These are phyloP conservation scores for Pichia paraexigua DNA, from an alignment of 805 yeast genomes.

Conservation along the genomic window DNA sequence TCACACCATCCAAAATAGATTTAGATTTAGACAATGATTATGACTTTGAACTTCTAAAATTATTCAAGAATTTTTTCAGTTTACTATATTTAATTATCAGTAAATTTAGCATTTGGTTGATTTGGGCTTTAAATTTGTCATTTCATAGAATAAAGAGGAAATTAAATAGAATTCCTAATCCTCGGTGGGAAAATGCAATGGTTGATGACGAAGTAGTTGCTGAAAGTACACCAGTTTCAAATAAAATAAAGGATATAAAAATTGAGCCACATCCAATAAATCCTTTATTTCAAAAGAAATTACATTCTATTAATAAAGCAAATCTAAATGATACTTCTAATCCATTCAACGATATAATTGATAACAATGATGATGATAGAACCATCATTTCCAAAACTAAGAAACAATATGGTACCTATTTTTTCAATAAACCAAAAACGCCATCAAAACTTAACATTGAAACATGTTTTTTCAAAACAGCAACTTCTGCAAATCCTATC, in stretches of 20 bases:
- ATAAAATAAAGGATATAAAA: neutral
- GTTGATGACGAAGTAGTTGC: neutral
- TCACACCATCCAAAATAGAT: neutral
- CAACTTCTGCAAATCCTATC: constrained; percentile 7
- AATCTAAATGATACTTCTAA: neutral
- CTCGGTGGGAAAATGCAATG: neutral
- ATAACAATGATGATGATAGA: neutral
- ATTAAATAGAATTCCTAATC: constrained; percentile 21
- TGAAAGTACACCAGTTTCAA: constrained; percentile 5
- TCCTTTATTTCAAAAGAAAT: constrained; percentile 4
- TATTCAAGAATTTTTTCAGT: constrained; percentile 16
- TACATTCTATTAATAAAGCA: neutral
- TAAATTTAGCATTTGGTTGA: constrained; percentile 20
- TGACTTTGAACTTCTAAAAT: constrained; percentile 20
- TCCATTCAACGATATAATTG: neutral
- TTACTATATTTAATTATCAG: constrained; percentile 16
- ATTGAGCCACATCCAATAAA: neutral
- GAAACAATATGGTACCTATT: constrained; percentile 24
- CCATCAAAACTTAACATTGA: constrained; percentile 9
- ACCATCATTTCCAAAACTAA: neutral
- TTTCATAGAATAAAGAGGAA: constrained; percentile 12
- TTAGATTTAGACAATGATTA: constrained; percentile 9
- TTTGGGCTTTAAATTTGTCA: constrained; percentile 15
- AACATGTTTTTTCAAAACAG: constrained; percentile 15
- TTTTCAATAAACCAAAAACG: constrained; percentile 11